Evolutionary conservation across 257 asterid genomes (phyloP), one percentile per base, ranked within the genome.

Genomic region (Nicotiana undulata): DNA sequence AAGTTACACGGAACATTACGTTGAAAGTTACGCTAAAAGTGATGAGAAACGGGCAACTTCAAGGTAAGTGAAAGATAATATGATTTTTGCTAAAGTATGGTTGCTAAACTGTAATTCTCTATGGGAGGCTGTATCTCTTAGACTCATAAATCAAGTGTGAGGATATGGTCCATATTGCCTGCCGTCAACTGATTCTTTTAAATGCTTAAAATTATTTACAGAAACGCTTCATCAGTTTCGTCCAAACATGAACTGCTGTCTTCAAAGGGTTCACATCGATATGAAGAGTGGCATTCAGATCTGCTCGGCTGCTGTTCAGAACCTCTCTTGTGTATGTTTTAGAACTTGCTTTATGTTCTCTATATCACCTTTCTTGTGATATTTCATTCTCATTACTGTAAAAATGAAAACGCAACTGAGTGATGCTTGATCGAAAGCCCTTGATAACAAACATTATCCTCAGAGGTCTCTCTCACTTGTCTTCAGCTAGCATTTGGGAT

Each of bases 241-340:
- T 91, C 93, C 63, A 84, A 84, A 29, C 93, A 51, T 32, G 98
- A 93, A 52, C 79, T 92, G 86, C 82, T 89, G 53, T 85, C 93
- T 64, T 90, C 91, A 37, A 85, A 86, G 86, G 92, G 88, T 76
- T 90, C 91, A 77, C 76, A 77, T 79, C 83, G 32, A 29, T 77
- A 81, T 37, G 90, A 87, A 12, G 94, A 90, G 79, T 94, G 97
- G 98, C 95, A 94, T 85, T 87, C 95, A 2, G 98, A 94, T 86
- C 89, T 94, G 75, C 96, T 94, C 3, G 97, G 93, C 84, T 94
- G 98, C 86, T 94, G 97, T 89, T 91, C 97, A 65, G 95, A 92
- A 83, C 98, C 98, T 82, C 94, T 90, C 83, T 88, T 94, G 68
- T 94, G 98, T 94, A 94, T 66, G 96, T 82, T 75, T 24, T 52